Evolutionary conservation across 371 early-diverging fungal genomes (phyloP).

Genomic region (Batkoa obscura): DNA sequence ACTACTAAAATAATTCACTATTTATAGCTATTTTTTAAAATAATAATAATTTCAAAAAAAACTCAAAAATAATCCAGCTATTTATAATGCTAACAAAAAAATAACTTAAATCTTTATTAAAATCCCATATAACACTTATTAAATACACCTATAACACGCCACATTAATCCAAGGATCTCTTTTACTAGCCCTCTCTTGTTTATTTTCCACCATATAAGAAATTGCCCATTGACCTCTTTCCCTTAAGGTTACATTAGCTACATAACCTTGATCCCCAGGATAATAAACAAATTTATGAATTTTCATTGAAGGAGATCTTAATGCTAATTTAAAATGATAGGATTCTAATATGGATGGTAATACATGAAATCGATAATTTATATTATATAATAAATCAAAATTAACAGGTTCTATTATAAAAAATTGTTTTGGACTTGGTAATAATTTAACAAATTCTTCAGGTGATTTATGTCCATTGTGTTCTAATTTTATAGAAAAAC

Average conservation of each 20-base stretch:
- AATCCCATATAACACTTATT: too few species aligned
- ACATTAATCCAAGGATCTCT: conserved; percentile 4
- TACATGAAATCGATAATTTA: conserved; percentile 4
- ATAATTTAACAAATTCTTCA: conserved; percentile 3
- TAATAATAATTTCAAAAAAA: not conserved
- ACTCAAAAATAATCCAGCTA: not conserved
- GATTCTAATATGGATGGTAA: not conserved
- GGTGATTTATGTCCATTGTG: conserved; percentile 4
- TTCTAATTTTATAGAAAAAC: not conserved
- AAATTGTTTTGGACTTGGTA: not conserved
- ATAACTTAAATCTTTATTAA: not conserved
- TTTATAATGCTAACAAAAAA: not conserved
- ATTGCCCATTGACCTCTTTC: conserved; percentile 6
- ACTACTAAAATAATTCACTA: not conserved
- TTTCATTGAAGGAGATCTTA: conserved; percentile 1
- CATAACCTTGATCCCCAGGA: conserved; percentile 2
- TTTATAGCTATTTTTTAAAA: not conserved
- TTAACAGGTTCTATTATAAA: conserved; percentile 4
- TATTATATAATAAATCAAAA: conserved; percentile 4
- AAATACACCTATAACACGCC: conserved; percentile 5
- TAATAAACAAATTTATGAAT: conserved; percentile 6
- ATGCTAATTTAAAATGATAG: conserved; percentile 3
- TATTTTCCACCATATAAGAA: not conserved
- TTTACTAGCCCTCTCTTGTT: not conserved
- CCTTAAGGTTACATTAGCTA: conserved; percentile 4